phyloP scores from a whole-genome alignment of 257 asterid species.

The Nicotiana noctiflora region DNA sequence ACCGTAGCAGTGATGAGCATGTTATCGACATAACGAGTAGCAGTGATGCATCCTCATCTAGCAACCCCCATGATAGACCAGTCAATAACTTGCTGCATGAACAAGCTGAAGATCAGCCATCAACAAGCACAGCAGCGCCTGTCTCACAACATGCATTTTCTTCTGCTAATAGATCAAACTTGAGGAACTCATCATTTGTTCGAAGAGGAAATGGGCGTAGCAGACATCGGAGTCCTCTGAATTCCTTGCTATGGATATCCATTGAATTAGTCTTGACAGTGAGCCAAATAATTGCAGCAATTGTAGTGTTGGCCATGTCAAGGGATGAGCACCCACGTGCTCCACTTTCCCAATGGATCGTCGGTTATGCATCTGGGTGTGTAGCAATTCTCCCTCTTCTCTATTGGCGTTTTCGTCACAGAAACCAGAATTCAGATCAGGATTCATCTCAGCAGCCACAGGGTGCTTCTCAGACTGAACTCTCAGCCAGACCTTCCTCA shows the following conservation, averaged over 20 bases:
- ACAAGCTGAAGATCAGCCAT: constrained; percentile 46
- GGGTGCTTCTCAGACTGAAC: constrained; percentile 42
- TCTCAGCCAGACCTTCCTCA: constrained; percentile 37
- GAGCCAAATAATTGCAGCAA: constrained; percentile 80
- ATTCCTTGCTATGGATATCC: constrained; percentile 82
- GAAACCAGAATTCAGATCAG: constrained; percentile 68
- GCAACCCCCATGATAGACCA: constrained; percentile 43
- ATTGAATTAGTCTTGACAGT: constrained; percentile 63
- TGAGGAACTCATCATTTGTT: constrained; percentile 49
- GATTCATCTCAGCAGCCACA: constrained; percentile 48
- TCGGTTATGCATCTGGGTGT: constrained; percentile 93
- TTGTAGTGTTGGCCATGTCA: constrained; percentile 63
- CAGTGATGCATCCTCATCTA: constrained; percentile 49
- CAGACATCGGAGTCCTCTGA: constrained; percentile 77
- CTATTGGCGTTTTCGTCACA: constrained; percentile 74
- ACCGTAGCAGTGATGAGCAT: constrained; percentile 33
- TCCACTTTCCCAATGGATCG: constrained; percentile 71
- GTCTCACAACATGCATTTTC: constrained; percentile 45
- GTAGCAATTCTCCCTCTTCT: constrained; percentile 75
- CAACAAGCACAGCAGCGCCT: constrained; percentile 51
- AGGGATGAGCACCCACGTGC: constrained; percentile 73
- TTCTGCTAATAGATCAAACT: constrained; percentile 46
- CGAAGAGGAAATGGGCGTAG: constrained; percentile 60
- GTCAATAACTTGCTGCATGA: constrained; percentile 39
- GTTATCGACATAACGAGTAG: constrained; percentile 60